Evolutionary conservation across 768 basidiomycete species (phyloP), one percentile per base, ranked within the genome.

Genomic region (Tylopilus felleus): DNA sequence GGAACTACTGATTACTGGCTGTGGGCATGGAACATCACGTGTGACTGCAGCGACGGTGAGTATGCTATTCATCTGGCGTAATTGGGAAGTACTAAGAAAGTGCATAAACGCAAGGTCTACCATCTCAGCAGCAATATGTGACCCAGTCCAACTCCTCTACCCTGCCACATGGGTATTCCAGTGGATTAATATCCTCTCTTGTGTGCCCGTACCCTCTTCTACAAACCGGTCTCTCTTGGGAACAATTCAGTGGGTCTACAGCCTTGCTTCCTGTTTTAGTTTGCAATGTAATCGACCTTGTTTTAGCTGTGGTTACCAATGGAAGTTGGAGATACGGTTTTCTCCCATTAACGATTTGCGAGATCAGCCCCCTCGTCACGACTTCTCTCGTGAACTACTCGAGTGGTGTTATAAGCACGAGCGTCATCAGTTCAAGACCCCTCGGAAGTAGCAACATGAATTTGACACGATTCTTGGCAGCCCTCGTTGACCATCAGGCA

Each of bases 271-370:
- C n/a, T 28, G 3, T 3, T 16, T 29, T 35, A 13, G 17, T 39
- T 8, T 22, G 23, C n/a, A 5, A 41, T 21, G 13, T 10, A 29
- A 23, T 5, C 10, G 4, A 16, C 10, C 1, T 22, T 35, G 1
- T 19, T 35, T 47, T 10, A 49, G 58, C 42, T 9, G 29, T 57
- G 42, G 19, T 17, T 9, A 53, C 45, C 33, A 31, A 52, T 43
- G 43, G 25, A 21, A 56, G 29, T 25, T 42, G 55, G 50, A 64
- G 50, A 47, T 64, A 63, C 25, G 5, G 6, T 23, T 64, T 64
- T 10, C 51, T 63, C 45, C 62, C 45, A 1, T 14, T 35, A 5
- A 47, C 25, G 8, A 17, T 55, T 10, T 63, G 62, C 42, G 16
- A 21, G 27, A 56, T 64, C 13, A 38, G 27, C 12, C 62, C 42